Base-by-base conservation (phyloP, 2,329 filamentous ascomycete genomes). In the Talaromyces amestolkiae region DNA sequence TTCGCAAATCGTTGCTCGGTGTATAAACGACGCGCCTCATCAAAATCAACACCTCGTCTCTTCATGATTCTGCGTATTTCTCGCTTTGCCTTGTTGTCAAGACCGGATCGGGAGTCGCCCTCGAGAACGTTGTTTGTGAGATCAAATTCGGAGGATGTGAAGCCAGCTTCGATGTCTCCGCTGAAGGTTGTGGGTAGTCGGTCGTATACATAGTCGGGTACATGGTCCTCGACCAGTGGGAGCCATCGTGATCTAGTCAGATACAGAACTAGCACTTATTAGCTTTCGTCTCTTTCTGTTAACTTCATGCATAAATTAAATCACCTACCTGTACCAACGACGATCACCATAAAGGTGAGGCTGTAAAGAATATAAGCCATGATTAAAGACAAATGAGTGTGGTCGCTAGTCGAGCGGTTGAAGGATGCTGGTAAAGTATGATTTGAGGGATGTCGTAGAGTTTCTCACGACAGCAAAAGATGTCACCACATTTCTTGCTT, bases 51-150 rank as follows among this genome's bases (percentile, higher is more conserved):
- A 66, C 89, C 85, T 69, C 88, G 85, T 76, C 85, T 88, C 85
- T 92, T 94, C 95, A 99, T 99, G 71, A 99, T 93, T 71, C 86
- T 86, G 72, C 93, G 85, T 49, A 99, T 88, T 77, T 96, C 92
- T 45, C 84, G 81, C 83, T 98, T 98, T 65, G 87, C 91, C 58
- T 81, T 82, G 69, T 90, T 88, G 75, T 98, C 93, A 19, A 99
- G 83, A 0, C 95, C 95, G 0, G 87, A 86, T 70, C 95, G 87
- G 35, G 84, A 83, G 76, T 99, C 95, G 60, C 91, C 91, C 13
- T 85, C 86, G 65, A 89, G 88, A 39, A 99, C 83, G 75, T 99
- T 99, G 68, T 85, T 86, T 10, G 84, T 81, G 31, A 99, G 85
- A 74, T 97, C 91, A 76, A 99, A 99, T 63, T 89, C 91, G 64